Percentiles rank a stretch among this genome's conserved stretches.
Evolutionary conservation across 371 early-diverging fungal genomes (phyloP).

Genomic region (Mucor velutinosus): DNA sequence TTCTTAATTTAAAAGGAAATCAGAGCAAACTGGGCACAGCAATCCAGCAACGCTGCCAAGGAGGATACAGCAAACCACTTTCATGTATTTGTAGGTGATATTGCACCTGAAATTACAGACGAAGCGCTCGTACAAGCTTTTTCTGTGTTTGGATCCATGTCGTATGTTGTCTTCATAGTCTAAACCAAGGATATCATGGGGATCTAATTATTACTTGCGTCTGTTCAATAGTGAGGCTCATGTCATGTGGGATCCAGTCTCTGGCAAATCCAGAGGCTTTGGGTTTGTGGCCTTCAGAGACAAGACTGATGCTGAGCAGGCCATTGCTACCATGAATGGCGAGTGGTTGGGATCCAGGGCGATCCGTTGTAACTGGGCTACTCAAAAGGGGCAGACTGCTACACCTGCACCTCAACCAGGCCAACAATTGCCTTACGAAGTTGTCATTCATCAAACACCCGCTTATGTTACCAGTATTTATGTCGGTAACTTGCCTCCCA

Average conservation of each 20-base stretch:
- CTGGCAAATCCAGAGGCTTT: conserved; percentile 83
- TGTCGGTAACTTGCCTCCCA: conserved; percentile 82
- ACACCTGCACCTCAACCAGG: conserved; percentile 58
- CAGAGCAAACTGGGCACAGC: conserved; percentile 54
- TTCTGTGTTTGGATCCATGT: conserved; percentile 58
- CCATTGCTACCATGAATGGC: conserved; percentile 88
- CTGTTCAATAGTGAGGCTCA: conserved; percentile 37
- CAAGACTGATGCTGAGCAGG: conserved; percentile 77
- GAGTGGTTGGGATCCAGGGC: conserved; percentile 65
- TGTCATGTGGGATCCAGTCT: conserved; percentile 78
- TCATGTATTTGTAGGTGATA: conserved; percentile 82
- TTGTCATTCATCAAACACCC: conserved; percentile 74
- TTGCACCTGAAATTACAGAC: conserved; percentile 85
- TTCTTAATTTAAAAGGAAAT: conserved; percentile 42
- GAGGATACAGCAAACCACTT: conserved; percentile 75
- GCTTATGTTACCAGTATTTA: conserved; percentile 87
- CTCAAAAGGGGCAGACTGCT: conserved; percentile 60
- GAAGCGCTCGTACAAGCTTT: conserved; percentile 73
- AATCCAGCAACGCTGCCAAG: conserved; percentile 36
- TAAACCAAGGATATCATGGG: not conserved
- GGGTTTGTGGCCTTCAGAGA: conserved; percentile 85
- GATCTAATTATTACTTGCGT: not conserved
- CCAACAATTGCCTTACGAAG: conserved; percentile 68
- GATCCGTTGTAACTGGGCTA: conserved; percentile 75
- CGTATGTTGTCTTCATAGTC: conserved; percentile 52